These are phyloP conservation scores for Fusarium sp. DNA, from an alignment of 2,329 filamentous ascomycete species.

Conservation along the genomic window DNA sequence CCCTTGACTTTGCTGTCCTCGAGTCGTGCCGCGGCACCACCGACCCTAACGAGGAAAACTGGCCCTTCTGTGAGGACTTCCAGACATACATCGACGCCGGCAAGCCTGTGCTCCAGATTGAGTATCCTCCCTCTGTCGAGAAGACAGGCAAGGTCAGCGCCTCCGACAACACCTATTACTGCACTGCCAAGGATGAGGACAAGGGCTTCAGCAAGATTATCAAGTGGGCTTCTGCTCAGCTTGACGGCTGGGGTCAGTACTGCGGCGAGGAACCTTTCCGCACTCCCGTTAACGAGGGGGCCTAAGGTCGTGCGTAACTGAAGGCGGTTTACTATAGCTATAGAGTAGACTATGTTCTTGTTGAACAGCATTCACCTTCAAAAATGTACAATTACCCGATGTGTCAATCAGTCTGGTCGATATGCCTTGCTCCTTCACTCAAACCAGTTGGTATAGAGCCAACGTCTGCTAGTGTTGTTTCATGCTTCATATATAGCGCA, in stretches of 20 bases:
- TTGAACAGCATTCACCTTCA: not conserved
- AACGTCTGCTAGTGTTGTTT: too few relatives aligned
- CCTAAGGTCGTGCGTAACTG: constrained; percentile 6
- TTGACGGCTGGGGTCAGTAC: constrained; percentile 54
- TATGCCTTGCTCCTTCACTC: too few relatives aligned
- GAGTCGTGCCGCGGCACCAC: constrained; percentile 54
- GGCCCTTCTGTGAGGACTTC: constrained; percentile 52
- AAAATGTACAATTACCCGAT: not conserved
- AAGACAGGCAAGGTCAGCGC: constrained; percentile 44
- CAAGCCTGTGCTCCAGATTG: constrained; percentile 55
- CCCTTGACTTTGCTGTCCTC: constrained; percentile 56
- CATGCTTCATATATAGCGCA: too few relatives aligned
- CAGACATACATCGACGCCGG: constrained; percentile 49
- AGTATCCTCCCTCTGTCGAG: constrained; percentile 52
- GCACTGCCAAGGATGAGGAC: constrained; percentile 45
- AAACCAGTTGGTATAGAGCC: too few relatives aligned
- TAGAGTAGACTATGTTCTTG: not conserved
- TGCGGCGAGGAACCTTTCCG: constrained; percentile 48
- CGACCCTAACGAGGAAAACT: constrained; percentile 31
- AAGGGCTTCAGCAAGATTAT: constrained; percentile 53
- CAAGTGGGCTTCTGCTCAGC: constrained; percentile 52
- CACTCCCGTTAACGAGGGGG: constrained; percentile 42
- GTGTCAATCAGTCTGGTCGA: not conserved
- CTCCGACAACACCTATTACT: constrained; percentile 49
- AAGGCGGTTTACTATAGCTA: not conserved